Base-by-base conservation (phyloP, 106 monocot species). In the Allium sativum region DNA sequence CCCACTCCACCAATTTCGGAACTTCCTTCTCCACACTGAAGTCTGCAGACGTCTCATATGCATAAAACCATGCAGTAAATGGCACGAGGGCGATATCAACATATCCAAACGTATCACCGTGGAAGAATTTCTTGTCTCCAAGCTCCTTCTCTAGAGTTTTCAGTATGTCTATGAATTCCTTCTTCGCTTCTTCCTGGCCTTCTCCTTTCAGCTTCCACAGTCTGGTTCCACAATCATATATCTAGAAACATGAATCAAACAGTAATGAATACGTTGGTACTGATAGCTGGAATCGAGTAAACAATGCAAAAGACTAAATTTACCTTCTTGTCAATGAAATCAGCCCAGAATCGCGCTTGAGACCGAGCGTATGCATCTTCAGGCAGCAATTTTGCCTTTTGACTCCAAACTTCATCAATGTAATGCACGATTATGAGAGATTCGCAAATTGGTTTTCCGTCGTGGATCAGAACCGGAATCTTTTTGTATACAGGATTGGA, bases 401-500 rank as follows among this genome's bases (percentile, higher is more conserved):
- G 11, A 15, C 51, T n/a, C 76, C 67, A 72, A 5, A 15, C 47
- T 73, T 77, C 77, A 18, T 81, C 81, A 41, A 81, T 66, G 69
- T 78, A 82, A 56, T 78, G 50, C 42, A 82, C 53, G 50, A 78
- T 81, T 56, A 76, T 48, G 22, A 79, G 74, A 15, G 82, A 86
- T 46, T 78, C 82, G 47, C 68, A 69, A 21, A 86, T 14, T 46
- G 86, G 72, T 20, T 64, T 74, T 43, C 78, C 78, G 21, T 50
- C 54, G 54, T 78, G 77, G 61, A 85, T 8, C 52, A 85, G 68
- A 3, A 78, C 81, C 14, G 77, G 85, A 45, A 85, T 65, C 77
- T 85, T 77, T 73, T 81, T 81, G 65, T 85, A 56, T 52, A 85
- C 21, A 4, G 85, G 85, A 61, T 86, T 86, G 16, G 72, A 69